Evolutionary conservation across 1,139 yeast genomes (phyloP), one percentile per base, ranked within the genome.

Genomic region (Saccharomyces hybrid): DNA sequence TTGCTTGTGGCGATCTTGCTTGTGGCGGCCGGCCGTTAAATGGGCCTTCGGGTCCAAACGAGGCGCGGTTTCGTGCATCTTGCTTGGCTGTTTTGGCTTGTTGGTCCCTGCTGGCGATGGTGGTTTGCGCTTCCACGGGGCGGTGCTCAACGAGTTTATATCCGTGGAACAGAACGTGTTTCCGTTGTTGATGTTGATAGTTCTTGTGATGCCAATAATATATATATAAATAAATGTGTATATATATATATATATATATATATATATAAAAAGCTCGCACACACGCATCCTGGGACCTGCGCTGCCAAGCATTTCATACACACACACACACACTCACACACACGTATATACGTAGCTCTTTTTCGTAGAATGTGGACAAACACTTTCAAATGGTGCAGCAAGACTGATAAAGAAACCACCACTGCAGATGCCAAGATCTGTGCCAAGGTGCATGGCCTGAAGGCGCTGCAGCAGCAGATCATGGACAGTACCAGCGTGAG

Each of bases 381-480:
- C 42, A 34, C 42, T 34, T 34, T 34, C 13, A 34, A 34, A 47
- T 54, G 47, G 46, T 48, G 32, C 51, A 50, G 20, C 51, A 34
- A 34, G 20, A 14, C 54, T 26, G 48, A 46, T 2, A 51, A 46
- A 2, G 46, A 26, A 23, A 14, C 42, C 20, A 34, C 42, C 13
- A 14, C 42, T 34, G 42, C 42, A 7, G 42, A 34, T 4, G 42
- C 56, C 44, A 16, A 47, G 51, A 55, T 29, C 27, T 16, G 49
- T 31, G 56, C 55, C 27, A 27, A 56, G 6, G 51, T 20, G 26
- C 44, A 26, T 7, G 48, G 47, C 14, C 32, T 62, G 48, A 54
- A 55, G 48, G 31, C 32, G 2, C 55, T 56, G 28, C 64, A 63
- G 47, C 56, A 56, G 25, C 47, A 55, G n/a, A 48, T 62, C 11